phyloP scores from a whole-genome alignment of 495 filamentous ascomycete genomes.

The Xylaria intraflava region DNA sequence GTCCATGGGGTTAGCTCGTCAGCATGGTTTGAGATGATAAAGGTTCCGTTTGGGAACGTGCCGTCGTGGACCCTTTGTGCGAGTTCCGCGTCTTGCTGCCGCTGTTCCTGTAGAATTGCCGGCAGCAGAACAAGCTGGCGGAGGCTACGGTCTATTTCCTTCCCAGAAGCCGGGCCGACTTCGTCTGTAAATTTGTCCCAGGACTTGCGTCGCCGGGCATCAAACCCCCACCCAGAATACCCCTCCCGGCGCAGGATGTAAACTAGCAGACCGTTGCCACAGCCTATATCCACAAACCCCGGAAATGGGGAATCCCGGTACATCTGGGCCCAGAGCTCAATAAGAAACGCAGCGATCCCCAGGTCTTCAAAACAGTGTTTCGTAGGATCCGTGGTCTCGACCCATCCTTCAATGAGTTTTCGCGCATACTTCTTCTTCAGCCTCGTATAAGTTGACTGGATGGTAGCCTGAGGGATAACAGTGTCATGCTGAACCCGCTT shows the following conservation, averaged over 20 bases:
- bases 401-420: conserved; percentile 62
- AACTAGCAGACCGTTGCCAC: conserved; percentile 91
- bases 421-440: conserved; percentile 72
- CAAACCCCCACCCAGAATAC: conserved; percentile 82
- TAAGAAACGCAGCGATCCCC: conserved; percentile 84
- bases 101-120: conserved; percentile 28
- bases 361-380: conserved; percentile 97
- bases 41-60: conserved; percentile 65
- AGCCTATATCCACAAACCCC: conserved; percentile 93
- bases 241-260: conserved; percentile 77
- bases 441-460: conserved; percentile 75
- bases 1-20: conserved; percentile 97
- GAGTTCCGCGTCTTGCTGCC: conserved; percentile 22
- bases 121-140: conserved; percentile 73
- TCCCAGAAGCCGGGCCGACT: conserved; percentile 28
- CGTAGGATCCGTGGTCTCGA: conserved; percentile 74
- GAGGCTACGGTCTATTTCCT: conserved; percentile 39
- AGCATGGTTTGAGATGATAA: conserved; percentile 94
- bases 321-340: conserved; percentile 88
- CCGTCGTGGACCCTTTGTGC: conserved; percentile 55
- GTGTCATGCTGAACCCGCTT: conserved; percentile 74
- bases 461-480: conserved; percentile 61
- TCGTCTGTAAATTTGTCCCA: conserved; percentile 62
- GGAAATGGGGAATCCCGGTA: conserved; percentile 61
- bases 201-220: conserved; percentile 73